phyloP scores from a whole-genome alignment of 108 stramenopile genomes.

The Craspedostauros australis region DNA sequence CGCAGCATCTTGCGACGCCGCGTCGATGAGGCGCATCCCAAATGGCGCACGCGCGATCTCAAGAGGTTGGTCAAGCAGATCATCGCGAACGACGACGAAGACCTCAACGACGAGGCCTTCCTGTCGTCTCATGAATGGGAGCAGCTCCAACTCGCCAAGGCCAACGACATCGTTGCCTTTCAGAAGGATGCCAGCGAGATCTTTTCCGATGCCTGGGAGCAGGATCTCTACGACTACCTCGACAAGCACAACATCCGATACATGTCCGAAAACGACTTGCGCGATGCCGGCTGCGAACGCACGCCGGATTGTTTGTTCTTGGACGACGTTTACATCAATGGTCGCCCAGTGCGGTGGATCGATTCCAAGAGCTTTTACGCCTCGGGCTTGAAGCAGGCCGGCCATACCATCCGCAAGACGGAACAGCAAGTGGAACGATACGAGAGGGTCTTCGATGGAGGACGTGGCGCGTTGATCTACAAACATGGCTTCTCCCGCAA shows the following conservation, averaged over 20 bases:
- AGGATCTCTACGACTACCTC: too few relatives aligned
- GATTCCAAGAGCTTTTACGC: constrained; percentile 3
- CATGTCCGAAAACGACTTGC: too few relatives aligned
- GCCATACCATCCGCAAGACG: constrained; percentile 10
- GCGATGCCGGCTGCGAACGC: too few relatives aligned
- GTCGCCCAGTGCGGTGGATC: too few relatives aligned
- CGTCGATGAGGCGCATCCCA: constrained; percentile 2
- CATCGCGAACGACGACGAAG: neutral
- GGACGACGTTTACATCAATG: too few relatives aligned
- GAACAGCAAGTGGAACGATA: constrained; percentile 16
- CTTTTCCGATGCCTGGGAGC: too few relatives aligned
- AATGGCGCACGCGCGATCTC: too few relatives aligned
- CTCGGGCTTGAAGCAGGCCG: constrained; percentile 14
- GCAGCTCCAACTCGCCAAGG: constrained; percentile 20
- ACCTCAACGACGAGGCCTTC: constrained; percentile 16
- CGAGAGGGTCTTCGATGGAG: constrained; percentile 9
- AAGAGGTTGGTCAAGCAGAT: neutral
- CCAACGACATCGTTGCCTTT: neutral
- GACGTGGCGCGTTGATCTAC: constrained; percentile 18
- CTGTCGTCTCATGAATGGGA: constrained; percentile 22
- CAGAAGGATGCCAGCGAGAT: too few relatives aligned
- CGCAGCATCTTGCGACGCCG: constrained; percentile 17
- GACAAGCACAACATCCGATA: too few relatives aligned
- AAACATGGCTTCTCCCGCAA: constrained; percentile 19
- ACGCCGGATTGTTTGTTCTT: too few relatives aligned